Base-by-base conservation (phyloP, 805 yeast genomes). In the Torulaspora gathmanii region DNA sequence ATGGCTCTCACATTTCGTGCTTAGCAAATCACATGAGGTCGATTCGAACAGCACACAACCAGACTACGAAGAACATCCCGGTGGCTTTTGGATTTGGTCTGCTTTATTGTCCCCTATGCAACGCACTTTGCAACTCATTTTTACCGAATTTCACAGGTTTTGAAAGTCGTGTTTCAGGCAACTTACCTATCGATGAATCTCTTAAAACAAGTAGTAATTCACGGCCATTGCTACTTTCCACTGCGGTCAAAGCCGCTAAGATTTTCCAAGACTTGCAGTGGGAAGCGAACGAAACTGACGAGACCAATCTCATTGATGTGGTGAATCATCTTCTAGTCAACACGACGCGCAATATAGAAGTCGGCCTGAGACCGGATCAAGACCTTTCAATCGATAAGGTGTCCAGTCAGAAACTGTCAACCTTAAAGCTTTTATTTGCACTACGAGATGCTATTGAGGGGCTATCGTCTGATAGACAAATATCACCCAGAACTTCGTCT, bases 91-190 rank as follows among this genome's bases (percentile, higher is more conserved):
- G 80, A 23, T 78, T 78, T 46, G 78, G 80, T 6, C 95, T 90
- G 56, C 83, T 86, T 53, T 67, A 86, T 20, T 91, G 99, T 58
- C 98, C 98, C 0, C 73, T 91, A 29, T 91, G 99, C 70, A 88
- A 88, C 49, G 83, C 95, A 0, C 70, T 91, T 36, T 85, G 84
- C 58, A 91, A 91, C 59, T 74, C 83, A 47, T 88, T 91, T 60
- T 68, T 91, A 34, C 99, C 98, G 0, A 70, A 28, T 23, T 54
- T 3, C 34, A 25, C 22, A 34, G 45, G n/a, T 45, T 12, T 16
- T 7, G 34, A 31, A 16, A 15, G 34, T 5, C 16, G 19, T 13
- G 11, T 4, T 5, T 12, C 34, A 2, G 20, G 9, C 12, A 12
- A 31, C 8, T 3, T 6, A 5, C 20, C 34, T 16, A 7, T 3